Conservation (phyloP, 2,329 filamentous ascomycete species). For the Phyllosticta citribraziliensis region DNA sequence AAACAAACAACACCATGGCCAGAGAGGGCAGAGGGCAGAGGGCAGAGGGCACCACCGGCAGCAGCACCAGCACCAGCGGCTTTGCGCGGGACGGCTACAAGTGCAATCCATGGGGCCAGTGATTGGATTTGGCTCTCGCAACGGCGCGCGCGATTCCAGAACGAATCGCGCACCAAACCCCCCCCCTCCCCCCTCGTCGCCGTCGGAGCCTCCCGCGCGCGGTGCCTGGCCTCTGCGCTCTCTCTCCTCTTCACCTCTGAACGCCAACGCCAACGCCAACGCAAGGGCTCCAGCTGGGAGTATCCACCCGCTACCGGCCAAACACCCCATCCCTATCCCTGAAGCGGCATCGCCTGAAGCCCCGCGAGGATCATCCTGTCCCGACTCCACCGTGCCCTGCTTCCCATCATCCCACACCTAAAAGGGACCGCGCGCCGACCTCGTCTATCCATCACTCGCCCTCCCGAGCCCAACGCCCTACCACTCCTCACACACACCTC, state of each 20-base stretch:
- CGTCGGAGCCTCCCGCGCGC: background rate
- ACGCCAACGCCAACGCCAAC: background rate
- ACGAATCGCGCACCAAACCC: background rate
- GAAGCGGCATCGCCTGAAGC: constrained; percentile 9
- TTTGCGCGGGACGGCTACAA: background rate
- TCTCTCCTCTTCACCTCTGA: too few species aligned
- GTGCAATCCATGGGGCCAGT: background rate
- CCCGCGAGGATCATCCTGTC: constrained; percentile 9
- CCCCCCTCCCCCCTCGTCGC: background rate
- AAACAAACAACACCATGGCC: too few species aligned
- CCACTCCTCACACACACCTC: background rate
- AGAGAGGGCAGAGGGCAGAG: too few species aligned
- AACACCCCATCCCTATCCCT: constrained; percentile 1
- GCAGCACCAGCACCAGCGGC: too few species aligned
- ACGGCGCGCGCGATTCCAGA: constrained; percentile 2
- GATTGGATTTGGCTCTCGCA: background rate
- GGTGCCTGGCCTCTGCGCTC: constrained; percentile 5
- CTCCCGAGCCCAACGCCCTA: background rate
- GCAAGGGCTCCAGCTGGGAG: constrained; percentile 3
- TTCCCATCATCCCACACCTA: constrained; percentile 5
- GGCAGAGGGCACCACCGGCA: too few species aligned
- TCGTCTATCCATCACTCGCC: background rate
- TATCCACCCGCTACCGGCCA: constrained; percentile 8
- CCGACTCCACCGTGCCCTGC: background rate
- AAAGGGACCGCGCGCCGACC: constrained; percentile 9